These are phyloP conservation scores for Claviceps sp. DNA, from an alignment of 2,329 filamentous ascomycete species.

Conservation along the genomic window DNA sequence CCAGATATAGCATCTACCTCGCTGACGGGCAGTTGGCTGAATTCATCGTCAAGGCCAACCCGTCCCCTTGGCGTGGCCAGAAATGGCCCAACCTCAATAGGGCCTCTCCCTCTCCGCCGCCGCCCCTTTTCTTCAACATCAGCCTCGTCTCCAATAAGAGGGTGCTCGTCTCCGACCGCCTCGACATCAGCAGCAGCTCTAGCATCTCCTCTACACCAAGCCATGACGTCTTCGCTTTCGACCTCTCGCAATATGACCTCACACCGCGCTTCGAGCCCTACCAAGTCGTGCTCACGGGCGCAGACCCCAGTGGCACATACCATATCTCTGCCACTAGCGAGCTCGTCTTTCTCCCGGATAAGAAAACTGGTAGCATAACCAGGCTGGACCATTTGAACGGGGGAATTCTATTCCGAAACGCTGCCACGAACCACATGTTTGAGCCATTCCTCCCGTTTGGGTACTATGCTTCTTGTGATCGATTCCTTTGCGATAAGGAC, in stretches of 20 bases:
- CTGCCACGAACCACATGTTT: slow-evolving; percentile 21
- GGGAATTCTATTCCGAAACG: slow-evolving; percentile 26
- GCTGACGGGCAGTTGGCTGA: slow-evolving; percentile 25
- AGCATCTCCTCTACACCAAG: slow-evolving; percentile 9
- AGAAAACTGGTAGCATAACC: slow-evolving; percentile 27
- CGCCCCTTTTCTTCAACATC: slow-evolving; percentile 24
- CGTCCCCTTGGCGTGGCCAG: slow-evolving; percentile 27
- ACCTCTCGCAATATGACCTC: slow-evolving; percentile 17
- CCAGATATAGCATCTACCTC: slow-evolving; percentile 34
- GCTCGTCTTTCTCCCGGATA: slow-evolving; percentile 30
- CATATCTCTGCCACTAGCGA: slow-evolving; percentile 24
- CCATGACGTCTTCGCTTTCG: slow-evolving; percentile 23
- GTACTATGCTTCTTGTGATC: slow-evolving; percentile 29
- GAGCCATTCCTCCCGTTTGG: slow-evolving; percentile 30
- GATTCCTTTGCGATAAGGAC: slow-evolving; percentile 27
- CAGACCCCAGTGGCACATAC: slow-evolving; percentile 15
- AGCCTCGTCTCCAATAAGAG: slow-evolving; percentile 16
- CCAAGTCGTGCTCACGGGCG: slow-evolving; percentile 23
- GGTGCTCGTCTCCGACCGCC: slow-evolving; percentile 20
- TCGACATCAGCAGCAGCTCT: slow-evolving; percentile 17
- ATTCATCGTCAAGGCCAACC: slow-evolving; percentile 29
- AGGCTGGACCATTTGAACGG: slow-evolving; percentile 33
- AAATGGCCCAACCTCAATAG: slow-evolving; percentile 19
- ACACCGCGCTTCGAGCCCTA: slow-evolving; percentile 24
- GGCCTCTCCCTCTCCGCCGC: slow-evolving; percentile 5